Evolutionary conservation across 352 stramenopile species (phyloP).

Genomic region (Globisporangium takayamanum): DNA sequence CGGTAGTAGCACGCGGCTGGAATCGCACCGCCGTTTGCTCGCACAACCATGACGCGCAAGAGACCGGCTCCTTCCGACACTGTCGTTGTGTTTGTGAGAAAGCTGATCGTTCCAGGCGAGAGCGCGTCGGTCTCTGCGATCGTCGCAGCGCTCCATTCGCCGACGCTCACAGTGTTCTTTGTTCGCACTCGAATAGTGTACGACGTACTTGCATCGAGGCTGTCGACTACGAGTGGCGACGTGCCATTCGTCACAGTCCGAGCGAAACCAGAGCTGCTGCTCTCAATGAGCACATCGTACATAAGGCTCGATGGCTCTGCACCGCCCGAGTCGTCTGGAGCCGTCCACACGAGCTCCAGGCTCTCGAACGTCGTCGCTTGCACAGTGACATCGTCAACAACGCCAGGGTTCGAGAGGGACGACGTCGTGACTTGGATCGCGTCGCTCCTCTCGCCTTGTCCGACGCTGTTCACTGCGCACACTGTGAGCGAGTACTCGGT

Average conservation of each 20-base stretch:
- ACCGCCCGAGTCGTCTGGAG: conserved; percentile 35
- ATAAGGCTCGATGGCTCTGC: conserved; percentile 10
- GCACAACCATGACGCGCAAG: conserved; percentile 16
- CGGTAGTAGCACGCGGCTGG: conserved; percentile 27
- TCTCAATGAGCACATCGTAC: conserved; percentile 23
- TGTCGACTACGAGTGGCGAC: conserved; percentile 7
- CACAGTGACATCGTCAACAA: conserved; percentile 11
- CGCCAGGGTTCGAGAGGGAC: conserved; percentile 17
- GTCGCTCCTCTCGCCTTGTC: conserved; percentile 22
- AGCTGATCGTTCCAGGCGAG: conserved; percentile 38
- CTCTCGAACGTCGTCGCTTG: conserved; percentile 16
- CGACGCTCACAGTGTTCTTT: conserved; percentile 14
- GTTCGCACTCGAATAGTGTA: conserved; percentile 32
- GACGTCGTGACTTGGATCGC: conserved; percentile 21
- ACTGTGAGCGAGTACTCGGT: conserved; percentile 26
- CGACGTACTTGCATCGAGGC: conserved; percentile 17
- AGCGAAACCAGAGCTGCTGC: not conserved
- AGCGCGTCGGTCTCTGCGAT: conserved; percentile 36
- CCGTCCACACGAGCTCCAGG: conserved; percentile 24
- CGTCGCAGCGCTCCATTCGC: conserved; percentile 26
- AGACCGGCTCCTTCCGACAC: conserved; percentile 23
- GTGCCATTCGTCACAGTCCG: not conserved
- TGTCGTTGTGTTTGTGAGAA: conserved; percentile 7
- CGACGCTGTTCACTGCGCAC: conserved; percentile 24
- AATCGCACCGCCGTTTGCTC: conserved; percentile 29